A percentile compares a stretch with the other conserved stretches of the same genome.
Conservation (phyloP, 2,329 filamentous ascomycete species). For the Penicillium sp. region DNA sequence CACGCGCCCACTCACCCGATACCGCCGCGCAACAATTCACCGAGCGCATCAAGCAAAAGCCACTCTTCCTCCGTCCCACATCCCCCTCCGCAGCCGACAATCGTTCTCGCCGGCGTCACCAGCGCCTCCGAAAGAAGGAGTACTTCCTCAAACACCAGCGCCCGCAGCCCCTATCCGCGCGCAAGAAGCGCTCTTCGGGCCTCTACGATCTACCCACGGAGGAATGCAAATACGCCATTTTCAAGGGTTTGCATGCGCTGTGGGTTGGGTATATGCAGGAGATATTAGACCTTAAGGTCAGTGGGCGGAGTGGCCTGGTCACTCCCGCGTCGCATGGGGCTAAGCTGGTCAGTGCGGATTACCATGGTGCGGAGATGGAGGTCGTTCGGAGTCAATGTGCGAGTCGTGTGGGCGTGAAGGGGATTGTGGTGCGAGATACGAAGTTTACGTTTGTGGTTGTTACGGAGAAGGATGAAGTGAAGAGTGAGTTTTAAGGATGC, state of each 20-base stretch:
- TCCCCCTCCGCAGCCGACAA: slow-evolving; percentile 67
- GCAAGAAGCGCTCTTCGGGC: slow-evolving; percentile 73
- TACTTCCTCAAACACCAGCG: slow-evolving; percentile 58
- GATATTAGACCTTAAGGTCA: slow-evolving; percentile 67
- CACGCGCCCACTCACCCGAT: slow-evolving; percentile 78
- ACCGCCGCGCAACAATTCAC: slow-evolving; percentile 73
- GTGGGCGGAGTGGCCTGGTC: slow-evolving; percentile 44
- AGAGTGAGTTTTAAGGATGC: slow-evolving; percentile 56
- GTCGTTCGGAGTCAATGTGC: slow-evolving; percentile 83
- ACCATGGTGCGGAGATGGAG: slow-evolving; percentile 83
- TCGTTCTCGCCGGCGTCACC: slow-evolving; percentile 59
- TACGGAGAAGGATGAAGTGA: slow-evolving; percentile 72
- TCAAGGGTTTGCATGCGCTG: slow-evolving; percentile 75
- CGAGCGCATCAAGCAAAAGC: slow-evolving; percentile 82
- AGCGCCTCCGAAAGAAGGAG: slow-evolving; percentile 54
- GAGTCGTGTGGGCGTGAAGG: slow-evolving; percentile 79
- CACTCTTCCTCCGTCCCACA: slow-evolving; percentile 77
- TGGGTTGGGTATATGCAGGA: slow-evolving; percentile 89
- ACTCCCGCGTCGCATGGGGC: slow-evolving; percentile 61
- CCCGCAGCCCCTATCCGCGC: slow-evolving; percentile 75
- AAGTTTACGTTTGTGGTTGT: slow-evolving; percentile 86
- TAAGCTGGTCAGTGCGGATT: slow-evolving; percentile 84
- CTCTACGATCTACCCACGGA: slow-evolving; percentile 76
- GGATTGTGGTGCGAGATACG: slow-evolving; percentile 88
- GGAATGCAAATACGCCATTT: slow-evolving; percentile 75